These are phyloP conservation scores for Metschnikowia picachoensis DNA, from an alignment of 805 yeast species.

Conservation along the genomic window DNA sequence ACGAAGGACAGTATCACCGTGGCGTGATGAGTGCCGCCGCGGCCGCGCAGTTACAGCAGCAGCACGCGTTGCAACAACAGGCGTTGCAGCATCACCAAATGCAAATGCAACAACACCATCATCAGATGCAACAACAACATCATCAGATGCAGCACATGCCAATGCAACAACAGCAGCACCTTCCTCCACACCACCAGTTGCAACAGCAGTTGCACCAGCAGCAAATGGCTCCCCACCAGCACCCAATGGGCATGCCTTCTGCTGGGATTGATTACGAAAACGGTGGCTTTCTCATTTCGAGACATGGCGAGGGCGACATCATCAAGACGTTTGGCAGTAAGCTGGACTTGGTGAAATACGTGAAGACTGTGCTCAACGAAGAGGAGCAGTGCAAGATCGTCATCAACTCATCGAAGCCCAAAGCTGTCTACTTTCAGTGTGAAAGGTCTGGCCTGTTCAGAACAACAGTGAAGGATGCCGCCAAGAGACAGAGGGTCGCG, in stretches of 20 bases:
- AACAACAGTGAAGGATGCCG: slow-evolving; percentile 44
- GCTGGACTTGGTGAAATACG: slow-evolving; percentile 27
- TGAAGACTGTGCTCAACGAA: slow-evolving; percentile 35
- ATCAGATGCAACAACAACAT: slow-evolving; percentile 8
- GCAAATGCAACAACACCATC: slow-evolving; percentile 19
- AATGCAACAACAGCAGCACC: slow-evolving; percentile 15
- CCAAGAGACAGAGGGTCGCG: slow-evolving; percentile 45
- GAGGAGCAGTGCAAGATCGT: slow-evolving; percentile 41
- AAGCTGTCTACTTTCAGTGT: slow-evolving; percentile 46
- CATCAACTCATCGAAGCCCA: slow-evolving; percentile 44
- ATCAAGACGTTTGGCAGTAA: slow-evolving; percentile 21
- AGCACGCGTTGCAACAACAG: slow-evolving; percentile 17
- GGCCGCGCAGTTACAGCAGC: slow-evolving; percentile 19
- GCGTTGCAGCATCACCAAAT: slow-evolving; percentile 17
- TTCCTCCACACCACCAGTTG: slow-evolving; percentile 19
- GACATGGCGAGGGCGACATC: slow-evolving; percentile 22
- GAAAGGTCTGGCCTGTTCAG: slow-evolving; percentile 43
- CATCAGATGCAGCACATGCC: slow-evolving; percentile 18
- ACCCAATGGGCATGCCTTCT: slow-evolving; percentile 17
- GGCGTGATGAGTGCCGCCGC: slow-evolving; percentile 18
- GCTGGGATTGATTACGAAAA: slow-evolving; percentile 20
- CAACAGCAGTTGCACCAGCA: slow-evolving; percentile 21
- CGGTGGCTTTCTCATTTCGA: slow-evolving; percentile 18
- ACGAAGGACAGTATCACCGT: slow-evolving; percentile 18
- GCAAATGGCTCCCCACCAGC: slow-evolving; percentile 20